Evolutionary conservation across 768 basidiomycete genomes (phyloP).

Genomic region (Lentinula edodes): DNA sequence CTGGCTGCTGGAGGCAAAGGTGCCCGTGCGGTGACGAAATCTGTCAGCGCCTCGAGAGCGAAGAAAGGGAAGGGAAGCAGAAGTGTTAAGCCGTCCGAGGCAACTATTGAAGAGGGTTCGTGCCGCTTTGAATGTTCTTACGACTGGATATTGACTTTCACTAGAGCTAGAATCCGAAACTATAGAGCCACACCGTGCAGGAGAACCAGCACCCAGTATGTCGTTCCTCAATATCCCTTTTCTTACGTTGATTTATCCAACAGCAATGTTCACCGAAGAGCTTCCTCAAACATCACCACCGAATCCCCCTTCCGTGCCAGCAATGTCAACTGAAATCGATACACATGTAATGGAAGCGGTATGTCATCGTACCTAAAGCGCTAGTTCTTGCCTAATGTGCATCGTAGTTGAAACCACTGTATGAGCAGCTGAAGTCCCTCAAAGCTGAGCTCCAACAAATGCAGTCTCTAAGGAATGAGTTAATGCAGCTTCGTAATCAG

Average conservation of each 20-base stretch:
- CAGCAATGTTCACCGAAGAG: neutral
- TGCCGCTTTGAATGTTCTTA: neutral
- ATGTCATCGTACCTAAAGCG: constrained; percentile 7
- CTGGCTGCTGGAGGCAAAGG: constrained; percentile 60
- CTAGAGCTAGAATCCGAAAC: constrained; percentile 15
- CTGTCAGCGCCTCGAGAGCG: constrained; percentile 42
- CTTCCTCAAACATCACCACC: neutral
- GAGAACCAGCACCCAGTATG: neutral
- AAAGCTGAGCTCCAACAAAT: constrained; percentile 38
- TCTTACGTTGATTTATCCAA: neutral
- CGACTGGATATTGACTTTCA: neutral
- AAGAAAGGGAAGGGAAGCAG: constrained; percentile 47
- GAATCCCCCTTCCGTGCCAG: neutral
- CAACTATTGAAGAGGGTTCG: constrained; percentile 57
- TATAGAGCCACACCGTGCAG: constrained; percentile 13
- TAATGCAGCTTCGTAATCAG: constrained; percentile 26
- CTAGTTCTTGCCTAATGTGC: neutral
- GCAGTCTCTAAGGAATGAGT: constrained; percentile 26
- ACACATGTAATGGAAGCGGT: constrained; percentile 28
- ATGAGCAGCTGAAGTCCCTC: constrained; percentile 42
- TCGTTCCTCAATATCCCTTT: neutral
- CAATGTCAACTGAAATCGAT: constrained; percentile 1
- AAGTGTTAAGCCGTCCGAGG: constrained; percentile 44
- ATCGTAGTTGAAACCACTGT: constrained; percentile 44
- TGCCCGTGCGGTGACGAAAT: constrained; percentile 59